phyloP scores from a whole-genome alignment of 345 rosid species.

The Gossypium bickii region DNA sequence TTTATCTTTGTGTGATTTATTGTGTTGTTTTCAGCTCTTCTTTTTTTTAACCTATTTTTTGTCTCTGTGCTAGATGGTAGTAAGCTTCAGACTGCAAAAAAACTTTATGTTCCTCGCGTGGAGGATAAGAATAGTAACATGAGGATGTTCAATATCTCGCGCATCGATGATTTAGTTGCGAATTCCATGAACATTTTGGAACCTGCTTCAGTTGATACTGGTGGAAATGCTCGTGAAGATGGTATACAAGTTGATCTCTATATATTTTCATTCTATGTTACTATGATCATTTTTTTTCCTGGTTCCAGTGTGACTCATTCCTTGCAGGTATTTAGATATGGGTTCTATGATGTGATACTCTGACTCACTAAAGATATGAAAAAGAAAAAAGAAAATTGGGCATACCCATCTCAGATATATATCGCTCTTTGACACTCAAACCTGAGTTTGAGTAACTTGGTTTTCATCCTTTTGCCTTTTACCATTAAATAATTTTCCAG shows the following conservation, averaged over 20 bases:
- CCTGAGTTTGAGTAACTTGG: too few species aligned
- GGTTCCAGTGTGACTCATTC: too few species aligned
- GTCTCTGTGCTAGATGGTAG: slow-evolving; percentile 31
- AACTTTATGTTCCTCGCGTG: slow-evolving; percentile 85
- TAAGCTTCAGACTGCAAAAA: slow-evolving; percentile 34
- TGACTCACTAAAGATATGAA: too few species aligned
- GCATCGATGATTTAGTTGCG: slow-evolving; percentile 67
- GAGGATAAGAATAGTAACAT: slow-evolving; percentile 91
- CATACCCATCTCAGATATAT: too few species aligned
- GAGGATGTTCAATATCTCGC: slow-evolving; percentile 78
- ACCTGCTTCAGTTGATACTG: slow-evolving; percentile 65
- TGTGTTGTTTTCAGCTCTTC: neutral
- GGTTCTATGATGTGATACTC: too few species aligned
- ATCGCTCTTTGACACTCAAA: too few species aligned
- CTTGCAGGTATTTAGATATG: too few species aligned
- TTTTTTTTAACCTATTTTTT: neutral
- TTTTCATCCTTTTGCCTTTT: neutral
- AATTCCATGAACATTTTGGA: slow-evolving; percentile 93
- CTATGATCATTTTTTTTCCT: neutral
- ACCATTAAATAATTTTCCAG: neutral
- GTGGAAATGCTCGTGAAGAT: slow-evolving; percentile 80
- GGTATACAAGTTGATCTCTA: slow-evolving; percentile 34
- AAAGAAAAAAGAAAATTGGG: too few species aligned
- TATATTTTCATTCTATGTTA: neutral
- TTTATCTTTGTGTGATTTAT: neutral